Conservation (phyloP, 2,329 filamentous ascomycete species). For the Niveomyces coronatus region DNA sequence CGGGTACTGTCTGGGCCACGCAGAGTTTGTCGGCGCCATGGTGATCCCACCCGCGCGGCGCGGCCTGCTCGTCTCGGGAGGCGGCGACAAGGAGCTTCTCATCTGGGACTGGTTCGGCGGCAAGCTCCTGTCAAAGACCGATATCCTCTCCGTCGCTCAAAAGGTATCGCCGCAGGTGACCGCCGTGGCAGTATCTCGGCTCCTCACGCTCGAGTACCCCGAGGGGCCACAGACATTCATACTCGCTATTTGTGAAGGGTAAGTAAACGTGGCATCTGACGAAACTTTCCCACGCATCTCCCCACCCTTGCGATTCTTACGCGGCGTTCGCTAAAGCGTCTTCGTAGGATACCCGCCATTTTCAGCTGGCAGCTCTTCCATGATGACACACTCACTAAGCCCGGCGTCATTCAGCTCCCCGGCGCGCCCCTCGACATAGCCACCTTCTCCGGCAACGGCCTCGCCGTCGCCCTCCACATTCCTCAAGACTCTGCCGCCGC, state of each 20-base stretch:
- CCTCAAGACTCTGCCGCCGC: slow-evolving; percentile 14
- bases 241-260: slow-evolving; percentile 35
- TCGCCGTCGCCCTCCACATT: slow-evolving; percentile 33
- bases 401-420: slow-evolving; percentile 37
- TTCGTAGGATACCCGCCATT: slow-evolving; percentile 45
- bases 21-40: slow-evolving; percentile 70
- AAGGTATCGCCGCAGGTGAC: slow-evolving; percentile 24
- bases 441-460: slow-evolving; percentile 15
- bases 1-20: slow-evolving; percentile 79
- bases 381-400: slow-evolving; percentile 39
- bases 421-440: slow-evolving; percentile 55
- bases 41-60: slow-evolving; percentile 48
- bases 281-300: no score
- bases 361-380: slow-evolving; percentile 50
- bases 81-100: slow-evolving; percentile 69
- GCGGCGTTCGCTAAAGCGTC: no score
- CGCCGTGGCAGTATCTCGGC: slow-evolving; percentile 38
- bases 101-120: slow-evolving; percentile 71
- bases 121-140: slow-evolving; percentile 41
- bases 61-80: slow-evolving; percentile 70
- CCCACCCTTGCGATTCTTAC: no score
- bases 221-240: slow-evolving; percentile 23
- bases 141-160: slow-evolving; percentile 36
- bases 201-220: slow-evolving; percentile 26
- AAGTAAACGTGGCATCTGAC: no score